Evolutionary conservation across 2,329 filamentous ascomycete species (phyloP).

Genomic region (Fusarium nisikadoi): DNA sequence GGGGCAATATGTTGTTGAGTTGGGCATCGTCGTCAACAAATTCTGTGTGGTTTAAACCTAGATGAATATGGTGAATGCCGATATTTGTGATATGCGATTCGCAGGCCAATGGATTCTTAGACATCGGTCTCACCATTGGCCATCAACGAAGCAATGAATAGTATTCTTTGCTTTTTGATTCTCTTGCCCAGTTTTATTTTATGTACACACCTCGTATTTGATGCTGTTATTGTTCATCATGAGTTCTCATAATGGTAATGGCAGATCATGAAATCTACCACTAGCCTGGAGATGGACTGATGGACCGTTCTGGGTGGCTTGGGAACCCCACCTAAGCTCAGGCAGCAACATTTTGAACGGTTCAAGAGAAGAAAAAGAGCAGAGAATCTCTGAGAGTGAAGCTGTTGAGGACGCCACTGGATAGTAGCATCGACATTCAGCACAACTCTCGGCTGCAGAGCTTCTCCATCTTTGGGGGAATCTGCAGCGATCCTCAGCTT

Average conservation of each 20-base stretch:
- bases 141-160: background rate
- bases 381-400: background rate
- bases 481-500: conserved; percentile 15
- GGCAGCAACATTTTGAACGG: conserved; percentile 38
- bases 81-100: background rate
- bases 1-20: conserved; percentile 19
- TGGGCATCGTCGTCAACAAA: conserved; percentile 20
- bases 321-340: conserved; percentile 16
- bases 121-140: conserved; percentile 5
- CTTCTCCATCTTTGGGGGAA: background rate
- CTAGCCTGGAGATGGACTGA: conserved; percentile 23
- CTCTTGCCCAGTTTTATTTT: background rate
- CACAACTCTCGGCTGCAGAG: background rate
- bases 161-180: background rate
- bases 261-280: conserved; percentile 33
- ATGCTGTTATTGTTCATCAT: conserved; percentile 20
- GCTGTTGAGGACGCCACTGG: conserved; percentile 13
- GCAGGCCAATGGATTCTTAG: background rate
- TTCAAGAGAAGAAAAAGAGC: background rate
- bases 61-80: background rate
- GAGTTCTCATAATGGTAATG: conserved; percentile 21
- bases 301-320: conserved; percentile 24
- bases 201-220: conserved; percentile 2
- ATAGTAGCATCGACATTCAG: conserved; percentile 2
- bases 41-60: background rate